Evolutionary conservation across 306 rosid species (phyloP), one percentile per base, ranked within the genome.

Genomic region (Pterocarpus macrocarpus): DNA sequence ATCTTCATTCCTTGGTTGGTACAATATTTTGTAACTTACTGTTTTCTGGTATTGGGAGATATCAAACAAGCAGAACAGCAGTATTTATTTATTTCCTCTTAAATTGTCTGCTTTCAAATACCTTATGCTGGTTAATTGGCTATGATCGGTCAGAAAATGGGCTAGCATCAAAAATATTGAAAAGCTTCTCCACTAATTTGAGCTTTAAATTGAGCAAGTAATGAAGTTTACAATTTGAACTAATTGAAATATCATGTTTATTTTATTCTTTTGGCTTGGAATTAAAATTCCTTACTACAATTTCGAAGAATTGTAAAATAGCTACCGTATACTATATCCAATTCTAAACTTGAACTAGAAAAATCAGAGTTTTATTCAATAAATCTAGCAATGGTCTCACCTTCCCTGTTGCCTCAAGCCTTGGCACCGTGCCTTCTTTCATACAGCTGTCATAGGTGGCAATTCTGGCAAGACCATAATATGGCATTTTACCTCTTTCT

Each of bases 181-280:
- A 73, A 55, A 12, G 33, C 52, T 16, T 68, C 7, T 78, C 62
- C 50, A 11, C 30, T 58, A 69, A 35, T 69, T 43, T 50, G 77
- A 16, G 76, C 77, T 58, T 69, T 61, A 34, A 69, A 79, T 61
- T 61, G 58, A 33, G 43, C 77, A 33, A 69, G 63, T 17, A 22
- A 70, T 58, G 55, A 80, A 45, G 64, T 32, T 59, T 43, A 43
- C 47, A 43, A 43, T 10, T 43, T 7, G 8, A 43, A 43, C 8
- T 43, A 43, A 43, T 64, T 50, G 2, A 5, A n/a, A 28, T 45
- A 33, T 62, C 45, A 8, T 33, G 47, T 32, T 22, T 73, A 0
- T 33, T 75, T 62, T 74, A n/a, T n/a, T 32, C 16, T 28, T 44
- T 15, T 38, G 66, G 41, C 43, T 32, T 75, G 8, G 45, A 62